Base-by-base conservation (phyloP, 2,329 filamentous ascomycete species). In the Coniochaeta ligniaria region DNA sequence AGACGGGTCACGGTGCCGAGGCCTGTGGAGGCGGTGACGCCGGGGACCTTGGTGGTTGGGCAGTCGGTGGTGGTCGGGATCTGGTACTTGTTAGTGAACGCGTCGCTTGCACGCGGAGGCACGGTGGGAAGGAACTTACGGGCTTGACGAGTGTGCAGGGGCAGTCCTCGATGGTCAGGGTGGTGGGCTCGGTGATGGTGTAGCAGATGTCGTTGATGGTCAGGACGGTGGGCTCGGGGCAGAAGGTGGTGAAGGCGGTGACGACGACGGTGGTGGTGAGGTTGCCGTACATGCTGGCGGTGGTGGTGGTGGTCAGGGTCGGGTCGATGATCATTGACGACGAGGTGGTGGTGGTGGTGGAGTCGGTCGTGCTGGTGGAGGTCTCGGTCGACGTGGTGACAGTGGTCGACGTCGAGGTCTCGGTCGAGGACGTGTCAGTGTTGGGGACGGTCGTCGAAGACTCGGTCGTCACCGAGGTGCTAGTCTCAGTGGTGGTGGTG, bases 91-190 rank as follows among this genome's bases (percentile, higher is more conserved):
- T 62, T 59, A 55, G 50, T 20, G 8, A 41, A 31, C 12, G 41
- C 24, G 31, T 20, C 38, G 17, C 16, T 41, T n/a, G n/a, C n/a
- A n/a, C n/a, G n/a, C 45, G 41, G 38, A 58, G 7, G 17, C n/a
- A 31, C 24, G 47, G 36, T 26, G 35, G 45, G 26, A 31, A 2
- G 24, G 33, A 17, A 60, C 65, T 52, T 62, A 66, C 66, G n/a
- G 64, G 61, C 2, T 63, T 68, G 45, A 74, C 63, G 33, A 74
- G 63, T 52, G 80, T 82, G 75, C 80, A 83, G 61, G 80, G 79
- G 72, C 81, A 83, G 70, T 83, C 74, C 41, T 75, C 78, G 60
- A 87, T 78, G 67, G 80, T 84, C 64, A 85, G 72, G 60, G 80
- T 80, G 66, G 82, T 73, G 63, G 83, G 78, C 70, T 78, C 75